Conservation (phyloP, 345 rosid species). For the Reutealis trisperma region DNA sequence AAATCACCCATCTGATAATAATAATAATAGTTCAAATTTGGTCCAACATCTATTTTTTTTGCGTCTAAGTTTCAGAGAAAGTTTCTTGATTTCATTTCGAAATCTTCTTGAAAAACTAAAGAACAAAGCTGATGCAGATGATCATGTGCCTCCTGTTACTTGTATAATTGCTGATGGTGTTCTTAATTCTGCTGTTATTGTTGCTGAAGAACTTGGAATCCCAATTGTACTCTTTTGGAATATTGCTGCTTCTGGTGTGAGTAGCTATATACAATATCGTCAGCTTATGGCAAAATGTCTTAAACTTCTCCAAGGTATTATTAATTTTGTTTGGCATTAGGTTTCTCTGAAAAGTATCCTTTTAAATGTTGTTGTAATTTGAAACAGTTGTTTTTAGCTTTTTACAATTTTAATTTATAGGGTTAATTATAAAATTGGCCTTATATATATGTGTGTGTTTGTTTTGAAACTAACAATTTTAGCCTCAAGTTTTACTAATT, state of each 20-base stretch:
- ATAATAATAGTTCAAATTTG: background rate
- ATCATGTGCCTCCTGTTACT: background rate
- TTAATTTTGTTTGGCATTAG: too few relatives aligned
- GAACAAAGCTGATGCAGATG: background rate
- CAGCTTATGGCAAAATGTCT: background rate
- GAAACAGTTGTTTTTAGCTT: too few relatives aligned
- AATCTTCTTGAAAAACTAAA: background rate
- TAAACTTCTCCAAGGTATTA: background rate
- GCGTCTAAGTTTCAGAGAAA: background rate
- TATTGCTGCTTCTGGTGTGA: background rate
- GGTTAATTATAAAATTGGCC: too few relatives aligned
- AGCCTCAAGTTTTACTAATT: too few relatives aligned
- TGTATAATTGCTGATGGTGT: background rate
- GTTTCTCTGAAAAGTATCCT: too few relatives aligned
- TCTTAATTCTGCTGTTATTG: too few relatives aligned
- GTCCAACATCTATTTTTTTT: background rate
- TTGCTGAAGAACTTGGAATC: background rate
- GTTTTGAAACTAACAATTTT: too few relatives aligned
- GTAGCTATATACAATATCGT: background rate
- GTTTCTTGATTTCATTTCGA: background rate
- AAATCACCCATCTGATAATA: background rate
- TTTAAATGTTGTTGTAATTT: too few relatives aligned
- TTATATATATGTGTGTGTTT: too few relatives aligned
- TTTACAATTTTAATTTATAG: too few relatives aligned
- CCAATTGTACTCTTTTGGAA: background rate